phyloP scores from a whole-genome alignment of 208 protist species.

The Leishmania amazonensis region DNA sequence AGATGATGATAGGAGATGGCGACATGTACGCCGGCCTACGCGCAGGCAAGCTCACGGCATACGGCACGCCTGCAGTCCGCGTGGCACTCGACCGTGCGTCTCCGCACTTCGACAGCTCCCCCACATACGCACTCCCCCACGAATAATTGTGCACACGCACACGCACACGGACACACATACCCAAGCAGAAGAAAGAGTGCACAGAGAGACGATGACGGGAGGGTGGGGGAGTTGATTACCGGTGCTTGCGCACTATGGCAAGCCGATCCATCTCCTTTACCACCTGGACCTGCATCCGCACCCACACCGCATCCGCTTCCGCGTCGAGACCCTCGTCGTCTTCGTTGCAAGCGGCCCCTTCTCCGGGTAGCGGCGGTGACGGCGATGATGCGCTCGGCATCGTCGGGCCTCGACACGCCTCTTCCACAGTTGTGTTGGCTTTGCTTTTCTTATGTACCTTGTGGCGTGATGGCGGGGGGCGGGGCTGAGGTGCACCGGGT shows the following conservation, averaged over 20 bases:
- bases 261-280: conserved; percentile 54
- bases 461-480: not conserved
- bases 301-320: conserved; percentile 38
- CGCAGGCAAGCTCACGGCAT: not conserved
- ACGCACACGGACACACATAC: not conserved
- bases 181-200: not conserved
- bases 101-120: not conserved
- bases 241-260: conserved; percentile 52
- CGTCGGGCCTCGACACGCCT: not conserved
- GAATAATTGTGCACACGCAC: not conserved
- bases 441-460: not conserved
- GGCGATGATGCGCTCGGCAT: not conserved
- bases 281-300: conserved; percentile 39
- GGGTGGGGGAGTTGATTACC: conserved; percentile 11
- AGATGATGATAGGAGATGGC: not conserved
- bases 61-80: not conserved
- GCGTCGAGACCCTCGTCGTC: not conserved
- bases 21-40: not conserved
- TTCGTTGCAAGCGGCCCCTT: no score
- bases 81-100: not conserved
- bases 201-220: not conserved
- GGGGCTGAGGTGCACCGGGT: not conserved
- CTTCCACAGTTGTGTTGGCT: not conserved
- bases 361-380: not conserved
- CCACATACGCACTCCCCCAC: not conserved